These are phyloP conservation scores for Raffaelea albimanens DNA, from an alignment of 2,329 filamentous ascomycete genomes.

Conservation along the genomic window DNA sequence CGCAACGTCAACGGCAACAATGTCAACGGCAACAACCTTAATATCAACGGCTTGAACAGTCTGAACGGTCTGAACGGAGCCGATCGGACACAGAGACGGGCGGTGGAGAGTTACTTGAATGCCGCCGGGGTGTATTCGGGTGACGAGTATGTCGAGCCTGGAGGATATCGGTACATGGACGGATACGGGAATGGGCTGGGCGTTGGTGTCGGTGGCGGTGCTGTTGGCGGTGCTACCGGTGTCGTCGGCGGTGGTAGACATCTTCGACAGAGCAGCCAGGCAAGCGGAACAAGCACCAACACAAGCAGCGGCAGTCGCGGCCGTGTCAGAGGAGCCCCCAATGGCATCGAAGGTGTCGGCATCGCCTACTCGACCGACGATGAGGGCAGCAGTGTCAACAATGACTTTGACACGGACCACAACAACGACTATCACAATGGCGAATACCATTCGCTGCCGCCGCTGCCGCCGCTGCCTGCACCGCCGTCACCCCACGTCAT, in stretches of 20 bases:
- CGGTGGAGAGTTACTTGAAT: slow-evolving; percentile 20
- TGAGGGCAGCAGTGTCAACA: background rate
- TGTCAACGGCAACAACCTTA: background rate
- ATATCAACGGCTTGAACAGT: background rate
- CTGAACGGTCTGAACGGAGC: background rate
- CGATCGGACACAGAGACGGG: slow-evolving; percentile 4
- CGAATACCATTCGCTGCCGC: background rate
- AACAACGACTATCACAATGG: slow-evolving; percentile 2
- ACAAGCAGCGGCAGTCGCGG: slow-evolving; percentile 3
- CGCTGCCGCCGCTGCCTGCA: slow-evolving; percentile 10
- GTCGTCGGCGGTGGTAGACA: background rate
- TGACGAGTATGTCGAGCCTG: slow-evolving; percentile 19
- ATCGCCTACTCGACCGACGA: slow-evolving; percentile 2
- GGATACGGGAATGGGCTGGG: no score
- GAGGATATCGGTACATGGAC: no score
- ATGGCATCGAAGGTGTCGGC: background rate
- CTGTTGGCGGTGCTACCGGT: no score
- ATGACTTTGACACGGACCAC: slow-evolving; percentile 2
- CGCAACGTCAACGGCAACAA: background rate
- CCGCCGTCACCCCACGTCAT: slow-evolving; percentile 40
- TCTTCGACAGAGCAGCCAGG: slow-evolving; percentile 7
- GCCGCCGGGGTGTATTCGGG: slow-evolving; percentile 15
- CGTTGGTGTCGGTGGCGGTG: no score
- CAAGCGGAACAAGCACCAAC: slow-evolving; percentile 7
- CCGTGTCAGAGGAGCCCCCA: background rate